Evolutionary conservation across 495 filamentous ascomycete species (phyloP).

Genomic region (Tirmania nivea): DNA sequence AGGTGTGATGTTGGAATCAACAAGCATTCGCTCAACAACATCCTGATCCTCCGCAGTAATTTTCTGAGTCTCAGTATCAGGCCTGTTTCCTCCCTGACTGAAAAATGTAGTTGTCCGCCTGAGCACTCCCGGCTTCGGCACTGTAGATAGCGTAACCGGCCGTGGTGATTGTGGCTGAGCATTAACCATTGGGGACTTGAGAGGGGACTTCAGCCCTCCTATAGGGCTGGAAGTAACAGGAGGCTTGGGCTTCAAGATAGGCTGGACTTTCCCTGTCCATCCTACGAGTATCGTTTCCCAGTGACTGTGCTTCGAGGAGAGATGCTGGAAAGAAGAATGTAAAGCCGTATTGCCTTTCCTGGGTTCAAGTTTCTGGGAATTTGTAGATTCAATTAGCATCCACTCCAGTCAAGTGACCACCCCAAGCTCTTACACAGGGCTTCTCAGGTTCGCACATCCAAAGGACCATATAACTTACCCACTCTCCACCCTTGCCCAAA

Average conservation of each 20-base stretch:
- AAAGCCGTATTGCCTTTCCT: conserved; percentile 71
- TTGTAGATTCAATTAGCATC: conserved; percentile 32
- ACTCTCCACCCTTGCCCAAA: conserved; percentile 44
- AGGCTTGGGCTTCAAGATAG: conserved; percentile 19
- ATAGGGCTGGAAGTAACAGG: conserved; percentile 46
- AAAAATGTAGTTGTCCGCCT: conserved; percentile 24
- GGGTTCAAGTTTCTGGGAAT: conserved; percentile 13
- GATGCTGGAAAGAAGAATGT: conserved; percentile 67
- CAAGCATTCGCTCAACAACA: conserved; percentile 45
- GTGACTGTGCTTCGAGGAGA: conserved; percentile 48
- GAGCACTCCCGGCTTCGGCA: neutral
- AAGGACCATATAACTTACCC: conserved; percentile 29
- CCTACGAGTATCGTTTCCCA: conserved; percentile 80
- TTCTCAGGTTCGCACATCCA: neutral
- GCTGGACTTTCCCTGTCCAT: conserved; percentile 77
- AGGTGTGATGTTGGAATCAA: conserved; percentile 25
- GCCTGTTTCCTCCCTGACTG: conserved; percentile 28
- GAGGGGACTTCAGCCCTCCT: conserved; percentile 19
- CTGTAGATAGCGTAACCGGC: neutral
- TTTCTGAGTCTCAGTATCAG: conserved; percentile 38
- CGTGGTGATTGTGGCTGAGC: neutral
- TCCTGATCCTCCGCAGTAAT: conserved; percentile 43
- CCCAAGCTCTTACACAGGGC: too few species aligned
- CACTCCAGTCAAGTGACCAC: conserved; percentile 13
- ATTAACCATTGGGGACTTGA: conserved; percentile 17